A percentile compares a stretch with the other conserved stretches of the same genome.
Conservation (phyloP, 805 yeast species). For the Lipomyces sp. region DNA sequence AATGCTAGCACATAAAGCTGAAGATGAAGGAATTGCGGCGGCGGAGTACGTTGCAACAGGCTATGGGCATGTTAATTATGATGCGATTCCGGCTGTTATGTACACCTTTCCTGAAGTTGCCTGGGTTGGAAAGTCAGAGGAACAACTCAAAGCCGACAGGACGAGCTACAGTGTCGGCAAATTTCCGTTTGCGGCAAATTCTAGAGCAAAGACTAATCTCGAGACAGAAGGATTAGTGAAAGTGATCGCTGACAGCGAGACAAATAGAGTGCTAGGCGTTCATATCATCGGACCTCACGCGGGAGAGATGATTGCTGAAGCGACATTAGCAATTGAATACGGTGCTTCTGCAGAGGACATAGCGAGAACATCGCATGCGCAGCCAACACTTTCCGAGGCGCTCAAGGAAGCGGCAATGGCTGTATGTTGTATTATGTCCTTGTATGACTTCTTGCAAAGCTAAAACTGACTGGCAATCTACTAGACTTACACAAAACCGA, state of each 20-base stretch:
- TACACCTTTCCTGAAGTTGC: conserved; percentile 99
- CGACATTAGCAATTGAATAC: conserved; percentile 92
- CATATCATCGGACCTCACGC: conserved; percentile 98
- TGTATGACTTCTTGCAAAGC: no score
- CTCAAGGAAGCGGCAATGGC: conserved; percentile 96
- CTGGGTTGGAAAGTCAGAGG: conserved; percentile 96
- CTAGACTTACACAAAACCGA: no score
- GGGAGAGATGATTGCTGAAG: conserved; percentile 99
- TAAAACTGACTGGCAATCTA: no score
- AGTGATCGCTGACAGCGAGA: conserved; percentile 90
- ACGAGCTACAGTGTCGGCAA: conserved; percentile 89
- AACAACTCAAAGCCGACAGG: conserved; percentile 89
- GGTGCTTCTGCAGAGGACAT: conserved; percentile 98
- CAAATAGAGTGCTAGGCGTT: conserved; percentile 91
- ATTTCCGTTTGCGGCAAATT: conserved; percentile 97
- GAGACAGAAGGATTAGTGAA: conserved; percentile 97
- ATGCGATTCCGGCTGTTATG: conserved; percentile 96
- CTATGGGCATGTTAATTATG: conserved; percentile 96
- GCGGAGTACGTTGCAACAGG: conserved; percentile 90
- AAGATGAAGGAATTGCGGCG: conserved; percentile 98
- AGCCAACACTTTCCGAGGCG: conserved; percentile 96
- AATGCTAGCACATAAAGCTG: conserved; percentile 99
- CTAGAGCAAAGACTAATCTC: conserved; percentile 95
- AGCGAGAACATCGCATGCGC: conserved; percentile 97
- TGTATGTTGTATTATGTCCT: conserved; percentile 31